A percentile compares a stretch with the other conserved stretches of the same genome.
Conservation (phyloP, 106 monocot genomes). For the Acorus calamus region DNA sequence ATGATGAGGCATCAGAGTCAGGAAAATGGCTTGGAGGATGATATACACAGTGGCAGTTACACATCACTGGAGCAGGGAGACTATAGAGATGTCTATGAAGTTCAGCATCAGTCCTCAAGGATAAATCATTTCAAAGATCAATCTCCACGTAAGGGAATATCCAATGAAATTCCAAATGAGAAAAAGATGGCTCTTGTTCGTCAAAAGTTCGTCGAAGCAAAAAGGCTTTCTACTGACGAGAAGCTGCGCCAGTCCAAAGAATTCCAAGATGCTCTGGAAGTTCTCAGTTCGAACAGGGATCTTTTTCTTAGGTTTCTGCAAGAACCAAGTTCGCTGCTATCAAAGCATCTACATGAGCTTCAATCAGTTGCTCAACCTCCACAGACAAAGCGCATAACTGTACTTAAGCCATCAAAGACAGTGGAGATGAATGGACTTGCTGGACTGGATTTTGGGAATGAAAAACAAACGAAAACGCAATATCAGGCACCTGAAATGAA, state of each 20-base stretch:
- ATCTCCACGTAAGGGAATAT: constrained; percentile 7
- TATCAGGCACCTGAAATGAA: constrained; percentile 9
- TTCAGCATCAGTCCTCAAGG: constrained; percentile 20
- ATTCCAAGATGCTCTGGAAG: constrained; percentile 82
- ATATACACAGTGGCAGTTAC: constrained; percentile 9
- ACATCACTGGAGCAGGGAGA: constrained; percentile 6
- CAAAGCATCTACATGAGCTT: constrained; percentile 32
- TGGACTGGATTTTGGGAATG: neutral
- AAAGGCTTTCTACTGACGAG: constrained; percentile 57
- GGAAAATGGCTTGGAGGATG: neutral
- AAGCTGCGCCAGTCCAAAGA: constrained; percentile 73
- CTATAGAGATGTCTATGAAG: constrained; percentile 50
- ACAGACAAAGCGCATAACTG: constrained; percentile 43
- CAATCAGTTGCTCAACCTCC: constrained; percentile 8
- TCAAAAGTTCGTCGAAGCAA: constrained; percentile 84
- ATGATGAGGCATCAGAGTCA: no score
- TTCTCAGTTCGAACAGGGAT: constrained; percentile 93
- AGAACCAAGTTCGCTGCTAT: constrained; percentile 73
- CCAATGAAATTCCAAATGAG: constrained; percentile 22
- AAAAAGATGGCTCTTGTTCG: constrained; percentile 77
- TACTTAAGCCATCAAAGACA: constrained; percentile 52
- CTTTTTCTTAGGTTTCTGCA: constrained; percentile 80
- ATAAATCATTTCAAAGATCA: constrained; percentile 11
- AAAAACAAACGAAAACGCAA: constrained; percentile 15
- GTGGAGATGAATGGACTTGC: constrained; percentile 9